Evolutionary conservation across 2,329 filamentous ascomycete species (phyloP).

Genomic region (Dactylellina parvicollis): DNA sequence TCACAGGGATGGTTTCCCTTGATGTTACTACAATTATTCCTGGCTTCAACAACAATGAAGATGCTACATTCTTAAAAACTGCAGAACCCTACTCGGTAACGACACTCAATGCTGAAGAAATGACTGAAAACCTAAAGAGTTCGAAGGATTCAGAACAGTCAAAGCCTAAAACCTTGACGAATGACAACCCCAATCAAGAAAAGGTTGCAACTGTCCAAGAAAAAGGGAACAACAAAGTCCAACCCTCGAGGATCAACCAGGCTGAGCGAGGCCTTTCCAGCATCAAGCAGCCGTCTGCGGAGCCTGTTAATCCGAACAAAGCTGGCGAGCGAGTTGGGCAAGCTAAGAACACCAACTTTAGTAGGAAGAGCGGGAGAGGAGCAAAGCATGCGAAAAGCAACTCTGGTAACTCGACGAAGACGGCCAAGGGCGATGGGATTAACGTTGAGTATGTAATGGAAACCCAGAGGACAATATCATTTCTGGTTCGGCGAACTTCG

Average conservation of each 20-base stretch:
- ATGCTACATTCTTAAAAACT: not conserved
- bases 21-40: not conserved
- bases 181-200: not conserved
- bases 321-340: slow-evolving; percentile 1
- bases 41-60: not conserved
- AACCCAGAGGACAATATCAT: no score
- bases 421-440: slow-evolving; percentile 5
- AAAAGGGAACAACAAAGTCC: not conserved
- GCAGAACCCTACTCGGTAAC: not conserved
- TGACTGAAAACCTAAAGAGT: not conserved
- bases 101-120: not conserved
- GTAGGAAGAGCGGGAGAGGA: slow-evolving; percentile 5
- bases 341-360: slow-evolving; percentile 7
- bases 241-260: not conserved
- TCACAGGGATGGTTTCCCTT: no score
- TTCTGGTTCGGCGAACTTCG: no score
- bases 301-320: not conserved
- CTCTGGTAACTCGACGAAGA: slow-evolving; percentile 19
- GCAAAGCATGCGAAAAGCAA: slow-evolving; percentile 16
- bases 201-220: not conserved
- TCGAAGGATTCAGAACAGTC: not conserved
- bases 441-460: slow-evolving; percentile 9
- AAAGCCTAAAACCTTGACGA: not conserved
- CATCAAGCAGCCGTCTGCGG: not conserved
- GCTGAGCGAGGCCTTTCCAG: not conserved